phyloP scores from a whole-genome alignment of 1,139 yeast genomes.

The Nakaseomyces uthaithaninus region DNA sequence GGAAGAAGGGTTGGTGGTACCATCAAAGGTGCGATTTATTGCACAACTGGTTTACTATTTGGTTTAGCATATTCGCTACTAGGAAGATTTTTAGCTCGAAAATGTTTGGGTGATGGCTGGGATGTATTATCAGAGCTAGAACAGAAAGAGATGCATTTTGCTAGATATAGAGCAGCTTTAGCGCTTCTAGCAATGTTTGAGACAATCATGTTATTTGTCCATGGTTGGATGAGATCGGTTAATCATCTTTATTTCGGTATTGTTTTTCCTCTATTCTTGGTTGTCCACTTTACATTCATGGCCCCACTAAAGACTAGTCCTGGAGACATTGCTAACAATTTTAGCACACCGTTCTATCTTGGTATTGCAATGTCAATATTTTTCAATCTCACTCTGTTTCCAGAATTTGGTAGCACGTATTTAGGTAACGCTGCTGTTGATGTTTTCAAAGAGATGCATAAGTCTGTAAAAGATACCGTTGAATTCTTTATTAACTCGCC shows the following conservation, averaged over 20 bases:
- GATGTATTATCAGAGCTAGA: slow-evolving; percentile 23
- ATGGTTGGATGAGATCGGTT: slow-evolving; percentile 43
- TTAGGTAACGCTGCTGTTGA: slow-evolving; percentile 38
- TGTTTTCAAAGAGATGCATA: slow-evolving; percentile 36
- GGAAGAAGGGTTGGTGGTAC: slow-evolving; percentile 43
- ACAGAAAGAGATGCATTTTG: slow-evolving; percentile 27
- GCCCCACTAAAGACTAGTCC: slow-evolving; percentile 31
- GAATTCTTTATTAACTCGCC: slow-evolving; percentile 34
- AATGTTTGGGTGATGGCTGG: slow-evolving; percentile 31
- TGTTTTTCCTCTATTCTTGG: slow-evolving; percentile 40
- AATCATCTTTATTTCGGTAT: slow-evolving; percentile 40
- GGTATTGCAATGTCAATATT: slow-evolving; percentile 39
- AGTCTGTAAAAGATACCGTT: slow-evolving; percentile 35
- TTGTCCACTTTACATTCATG: slow-evolving; percentile 42
- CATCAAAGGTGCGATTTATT: slow-evolving; percentile 37
- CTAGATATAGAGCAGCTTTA: slow-evolving; percentile 34
- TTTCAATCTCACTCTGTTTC: slow-evolving; percentile 39
- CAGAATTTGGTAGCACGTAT: slow-evolving; percentile 45
- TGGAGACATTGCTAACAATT: slow-evolving; percentile 32
- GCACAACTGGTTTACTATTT: slow-evolving; percentile 36
- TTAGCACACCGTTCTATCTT: slow-evolving; percentile 38
- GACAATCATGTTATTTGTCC: slow-evolving; percentile 38
- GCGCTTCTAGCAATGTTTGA: slow-evolving; percentile 40
- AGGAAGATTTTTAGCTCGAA: slow-evolving; percentile 37
- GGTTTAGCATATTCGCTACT: slow-evolving; percentile 39